These are phyloP conservation scores for Wickerhamia fluorescens DNA, from an alignment of 805 yeast species.

Conservation along the genomic window DNA sequence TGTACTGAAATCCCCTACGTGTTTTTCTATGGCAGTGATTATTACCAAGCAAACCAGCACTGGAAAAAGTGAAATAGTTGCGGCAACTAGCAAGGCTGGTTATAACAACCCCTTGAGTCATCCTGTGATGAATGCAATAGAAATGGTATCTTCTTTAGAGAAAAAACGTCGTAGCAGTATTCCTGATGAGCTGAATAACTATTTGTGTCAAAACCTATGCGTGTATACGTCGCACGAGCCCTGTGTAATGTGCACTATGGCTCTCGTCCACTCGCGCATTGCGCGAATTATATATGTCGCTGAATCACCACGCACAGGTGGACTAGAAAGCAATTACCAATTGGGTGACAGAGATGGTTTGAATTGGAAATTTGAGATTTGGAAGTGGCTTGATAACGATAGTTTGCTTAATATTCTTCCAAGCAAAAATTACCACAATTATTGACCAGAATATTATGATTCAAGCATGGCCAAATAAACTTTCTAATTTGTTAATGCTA, in stretches of 20 bases:
- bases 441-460: too few relatives aligned
- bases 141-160: conserved; percentile 54
- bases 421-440: too few relatives aligned
- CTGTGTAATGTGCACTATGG: conserved; percentile 96
- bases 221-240: conserved; percentile 94
- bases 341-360: conserved; percentile 69
- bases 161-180: conserved; percentile 20
- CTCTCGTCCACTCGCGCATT: conserved; percentile 84
- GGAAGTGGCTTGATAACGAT: conserved; percentile 58
- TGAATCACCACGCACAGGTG: conserved; percentile 31
- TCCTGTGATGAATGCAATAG: conserved; percentile 68
- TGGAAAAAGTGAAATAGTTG: conserved; percentile 21
- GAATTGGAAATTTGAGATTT: conserved; percentile 84
- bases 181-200: conserved; percentile 22
- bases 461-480: too few relatives aligned
- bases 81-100: conserved; percentile 34
- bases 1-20: too few relatives aligned
- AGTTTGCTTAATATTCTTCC: too few relatives aligned
- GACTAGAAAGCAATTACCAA: conserved; percentile 61
- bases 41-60: conserved; percentile 53
- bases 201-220: conserved; percentile 69
- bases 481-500: too few relatives aligned
- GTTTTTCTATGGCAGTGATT: conserved; percentile 37
- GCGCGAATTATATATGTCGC: conserved; percentile 57
- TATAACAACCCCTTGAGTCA: conserved; percentile 54